Conservation (phyloP, 805 yeast species). For the Pichia eremophila region DNA sequence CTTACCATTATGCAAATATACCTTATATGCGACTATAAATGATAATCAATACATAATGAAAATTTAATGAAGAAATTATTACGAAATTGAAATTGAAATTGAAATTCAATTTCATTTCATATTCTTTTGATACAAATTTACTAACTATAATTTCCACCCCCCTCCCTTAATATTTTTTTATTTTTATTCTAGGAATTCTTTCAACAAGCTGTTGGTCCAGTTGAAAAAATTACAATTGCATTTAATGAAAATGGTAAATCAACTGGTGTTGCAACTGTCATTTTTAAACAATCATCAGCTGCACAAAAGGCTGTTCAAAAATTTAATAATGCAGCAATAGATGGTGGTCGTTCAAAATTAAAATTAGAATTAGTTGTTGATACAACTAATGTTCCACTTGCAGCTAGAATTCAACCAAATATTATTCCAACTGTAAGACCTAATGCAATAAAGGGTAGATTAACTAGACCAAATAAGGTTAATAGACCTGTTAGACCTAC, state of each 20-base stretch:
- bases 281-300: slow-evolving; percentile 57
- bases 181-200: slow-evolving; percentile 65
- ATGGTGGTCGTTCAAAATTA: slow-evolving; percentile 71
- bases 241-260: slow-evolving; percentile 86
- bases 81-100: too few relatives aligned
- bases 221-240: slow-evolving; percentile 56
- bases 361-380: slow-evolving; percentile 77
- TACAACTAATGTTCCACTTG: slow-evolving; percentile 66
- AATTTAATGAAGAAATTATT: too few relatives aligned
- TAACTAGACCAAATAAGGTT: slow-evolving; percentile 37
- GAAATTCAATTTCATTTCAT: too few relatives aligned
- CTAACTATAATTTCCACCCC: slow-evolving; percentile 9
- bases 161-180: not conserved
- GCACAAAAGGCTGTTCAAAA: slow-evolving; percentile 75
- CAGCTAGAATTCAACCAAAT: slow-evolving; percentile 61
- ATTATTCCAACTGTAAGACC: slow-evolving; percentile 27
- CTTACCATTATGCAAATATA: too few relatives aligned
- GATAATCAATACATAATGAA: too few relatives aligned
- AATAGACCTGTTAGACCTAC: slow-evolving; percentile 15
- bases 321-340: slow-evolving; percentile 90
- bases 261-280: slow-evolving; percentile 83
- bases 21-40: too few relatives aligned
- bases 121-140: slow-evolving; percentile 1
- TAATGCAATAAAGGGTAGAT: not conserved
- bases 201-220: slow-evolving; percentile 79